phyloP scores from a whole-genome alignment of 495 filamentous ascomycete species.

The Durotheca rogersii region DNA sequence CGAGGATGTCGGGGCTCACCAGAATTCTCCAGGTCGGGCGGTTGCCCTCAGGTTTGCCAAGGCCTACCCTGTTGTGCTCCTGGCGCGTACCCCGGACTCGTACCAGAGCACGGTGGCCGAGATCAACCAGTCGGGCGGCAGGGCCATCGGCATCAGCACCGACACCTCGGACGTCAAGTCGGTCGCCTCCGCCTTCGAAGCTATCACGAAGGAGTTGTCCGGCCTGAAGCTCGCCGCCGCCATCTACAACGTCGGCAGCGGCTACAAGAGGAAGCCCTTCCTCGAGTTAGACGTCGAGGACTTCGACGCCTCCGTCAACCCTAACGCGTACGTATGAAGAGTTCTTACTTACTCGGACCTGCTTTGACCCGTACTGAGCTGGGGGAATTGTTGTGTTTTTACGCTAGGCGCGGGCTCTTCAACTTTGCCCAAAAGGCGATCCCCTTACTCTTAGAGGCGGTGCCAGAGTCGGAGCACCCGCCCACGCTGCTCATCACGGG shows the following conservation, averaged over 20 bases:
- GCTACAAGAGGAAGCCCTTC: slow-evolving; percentile 76
- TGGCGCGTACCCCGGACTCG: slow-evolving; percentile 68
- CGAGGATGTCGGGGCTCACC: not conserved
- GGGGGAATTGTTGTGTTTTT: too few species aligned
- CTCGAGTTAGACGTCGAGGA: slow-evolving; percentile 69
- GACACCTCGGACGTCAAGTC: slow-evolving; percentile 66
- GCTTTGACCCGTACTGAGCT: too few species aligned
- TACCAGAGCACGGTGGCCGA: slow-evolving; percentile 69
- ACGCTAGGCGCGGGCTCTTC: slow-evolving; percentile 69
- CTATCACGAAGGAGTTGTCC: slow-evolving; percentile 60
- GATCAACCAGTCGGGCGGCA: slow-evolving; percentile 67
- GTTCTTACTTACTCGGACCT: too few species aligned
- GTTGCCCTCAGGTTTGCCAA: slow-evolving; percentile 69
- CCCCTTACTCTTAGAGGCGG: slow-evolving; percentile 65
- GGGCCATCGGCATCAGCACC: slow-evolving; percentile 73
- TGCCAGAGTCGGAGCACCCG: slow-evolving; percentile 56
- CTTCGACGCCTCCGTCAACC: slow-evolving; percentile 55
- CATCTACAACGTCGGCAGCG: slow-evolving; percentile 76
- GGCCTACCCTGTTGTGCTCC: slow-evolving; percentile 72
- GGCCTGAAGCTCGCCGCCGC: slow-evolving; percentile 67
- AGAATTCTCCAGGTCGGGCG: slow-evolving; percentile 36
- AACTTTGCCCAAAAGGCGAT: slow-evolving; percentile 73
- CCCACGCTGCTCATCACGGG: slow-evolving; percentile 87
- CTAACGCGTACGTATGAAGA: slow-evolving; percentile 63
- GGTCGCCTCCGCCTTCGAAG: slow-evolving; percentile 64